A percentile compares a stretch with the other conserved stretches of the same genome.
phyloP scores from a whole-genome alignment of 2,329 filamentous ascomycete genomes.

The Zalaria sp. region DNA sequence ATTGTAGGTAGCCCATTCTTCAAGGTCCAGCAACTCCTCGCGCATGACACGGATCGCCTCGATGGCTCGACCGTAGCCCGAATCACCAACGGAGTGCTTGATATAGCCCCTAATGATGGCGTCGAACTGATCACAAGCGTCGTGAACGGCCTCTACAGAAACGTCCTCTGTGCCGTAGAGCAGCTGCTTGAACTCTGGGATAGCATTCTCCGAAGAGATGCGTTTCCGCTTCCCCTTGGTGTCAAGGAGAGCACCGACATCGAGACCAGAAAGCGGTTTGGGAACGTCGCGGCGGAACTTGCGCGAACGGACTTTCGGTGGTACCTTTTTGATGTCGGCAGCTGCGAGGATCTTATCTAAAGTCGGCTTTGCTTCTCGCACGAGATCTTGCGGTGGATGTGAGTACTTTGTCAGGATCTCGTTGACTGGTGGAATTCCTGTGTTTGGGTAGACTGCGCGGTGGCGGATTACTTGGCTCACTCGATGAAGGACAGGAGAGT shows the following conservation, averaged over 20 bases:
- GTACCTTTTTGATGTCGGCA: constrained; percentile 69
- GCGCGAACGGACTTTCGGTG: constrained; percentile 62
- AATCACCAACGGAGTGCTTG: constrained; percentile 58
- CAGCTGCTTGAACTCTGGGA: constrained; percentile 81
- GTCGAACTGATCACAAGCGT: constrained; percentile 62
- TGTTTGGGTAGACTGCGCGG: constrained; percentile 61
- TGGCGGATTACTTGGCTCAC: constrained; percentile 74
- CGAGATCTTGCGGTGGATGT: constrained; percentile 52
- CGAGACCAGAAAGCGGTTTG: constrained; percentile 80
- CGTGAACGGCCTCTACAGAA: constrained; percentile 39
- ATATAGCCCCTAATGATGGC: constrained; percentile 56
- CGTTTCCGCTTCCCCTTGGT: constrained; percentile 29
- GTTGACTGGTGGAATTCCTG: constrained; percentile 46
- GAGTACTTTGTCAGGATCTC: constrained; percentile 59
- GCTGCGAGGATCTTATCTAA: constrained; percentile 51
- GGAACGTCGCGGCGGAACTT: constrained; percentile 44
- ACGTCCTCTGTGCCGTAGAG: constrained; percentile 28
- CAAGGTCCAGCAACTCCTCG: constrained; percentile 59
- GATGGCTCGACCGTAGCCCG: constrained; percentile 57
- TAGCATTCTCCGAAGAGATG: constrained; percentile 57
- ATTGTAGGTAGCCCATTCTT: constrained; percentile 68
- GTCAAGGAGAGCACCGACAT: constrained; percentile 69
- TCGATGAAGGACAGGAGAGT: constrained; percentile 74
- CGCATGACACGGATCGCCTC: constrained; percentile 69
- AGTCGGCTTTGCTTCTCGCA: constrained; percentile 41